phyloP scores from a whole-genome alignment of 805 yeast genomes.

The Ogataea ramenticola region DNA sequence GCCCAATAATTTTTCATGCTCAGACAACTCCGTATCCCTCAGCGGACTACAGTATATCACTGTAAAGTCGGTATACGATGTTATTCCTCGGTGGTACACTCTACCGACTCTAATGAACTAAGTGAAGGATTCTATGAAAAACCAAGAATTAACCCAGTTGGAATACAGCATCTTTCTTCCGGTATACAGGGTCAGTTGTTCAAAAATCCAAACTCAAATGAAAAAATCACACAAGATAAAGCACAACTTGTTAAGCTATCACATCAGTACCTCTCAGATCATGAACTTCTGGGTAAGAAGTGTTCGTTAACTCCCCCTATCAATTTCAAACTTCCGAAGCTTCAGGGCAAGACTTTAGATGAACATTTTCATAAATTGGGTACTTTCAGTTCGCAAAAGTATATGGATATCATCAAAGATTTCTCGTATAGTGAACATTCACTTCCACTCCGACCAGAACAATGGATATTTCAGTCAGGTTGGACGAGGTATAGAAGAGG shows the following conservation, averaged over 20 bases:
- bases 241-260: constrained; percentile 44
- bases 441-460: constrained; percentile 29
- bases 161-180: constrained; percentile 68
- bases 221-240: constrained; percentile 19
- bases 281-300: constrained; percentile 68
- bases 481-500: constrained; percentile 72
- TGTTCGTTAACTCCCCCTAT: constrained; percentile 60
- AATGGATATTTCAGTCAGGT: constrained; percentile 61
- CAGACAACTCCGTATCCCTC: no score
- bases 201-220: constrained; percentile 27
- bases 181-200: constrained; percentile 56
- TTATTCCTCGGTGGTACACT: not conserved
- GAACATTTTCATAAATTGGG: constrained; percentile 84
- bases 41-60: no score
- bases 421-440: constrained; percentile 29
- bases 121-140: constrained; percentile 12
- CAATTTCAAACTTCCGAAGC: constrained; percentile 50
- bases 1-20: no score
- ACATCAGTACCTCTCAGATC: constrained; percentile 47
- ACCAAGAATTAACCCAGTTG: constrained; percentile 67
- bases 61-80: no score
- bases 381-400: constrained; percentile 48
- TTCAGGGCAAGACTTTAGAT: constrained; percentile 69
- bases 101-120: no score
- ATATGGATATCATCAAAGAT: constrained; percentile 40